phyloP scores from a whole-genome alignment of 2,329 filamentous ascomycete genomes.

The Microascus cirrosus region DNA sequence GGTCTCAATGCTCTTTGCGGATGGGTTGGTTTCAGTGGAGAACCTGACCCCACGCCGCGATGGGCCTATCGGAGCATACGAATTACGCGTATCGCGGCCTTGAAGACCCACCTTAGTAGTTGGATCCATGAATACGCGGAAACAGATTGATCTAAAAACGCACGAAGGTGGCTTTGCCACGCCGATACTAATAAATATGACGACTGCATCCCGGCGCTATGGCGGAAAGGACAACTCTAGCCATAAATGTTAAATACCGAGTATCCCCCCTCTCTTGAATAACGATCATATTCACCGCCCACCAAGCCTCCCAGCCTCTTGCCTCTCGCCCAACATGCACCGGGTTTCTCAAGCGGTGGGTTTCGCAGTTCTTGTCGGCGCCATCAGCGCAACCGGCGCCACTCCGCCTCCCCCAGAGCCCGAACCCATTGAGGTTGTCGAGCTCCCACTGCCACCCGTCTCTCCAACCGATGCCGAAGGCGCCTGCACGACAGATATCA shows the following conservation, averaged over 20 bases:
- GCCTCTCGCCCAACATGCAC: neutral
- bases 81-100: too few species aligned
- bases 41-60: too few species aligned
- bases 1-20: too few species aligned
- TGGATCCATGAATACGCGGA: too few species aligned
- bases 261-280: neutral
- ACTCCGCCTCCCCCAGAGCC: slow-evolving; percentile 15
- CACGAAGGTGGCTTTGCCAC: too few species aligned
- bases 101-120: too few species aligned
- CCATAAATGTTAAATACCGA: neutral
- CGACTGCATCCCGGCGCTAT: too few species aligned
- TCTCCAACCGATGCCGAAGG: slow-evolving; percentile 12
- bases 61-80: too few species aligned
- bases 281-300: neutral
- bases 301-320: neutral
- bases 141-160: too few species aligned
- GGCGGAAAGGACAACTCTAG: too few species aligned
- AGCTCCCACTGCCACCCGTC: slow-evolving; percentile 25
- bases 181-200: too few species aligned
- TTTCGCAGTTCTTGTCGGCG: neutral
- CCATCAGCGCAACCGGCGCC: slow-evolving; percentile 3
- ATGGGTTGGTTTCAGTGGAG: too few species aligned
- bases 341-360: neutral
- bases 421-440: slow-evolving; percentile 20
- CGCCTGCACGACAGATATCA: slow-evolving; percentile 20